Evolutionary conservation across 306 rosid species (phyloP), one percentile per base, ranked within the genome.

Genomic region (Citrullus mucosospermus): DNA sequence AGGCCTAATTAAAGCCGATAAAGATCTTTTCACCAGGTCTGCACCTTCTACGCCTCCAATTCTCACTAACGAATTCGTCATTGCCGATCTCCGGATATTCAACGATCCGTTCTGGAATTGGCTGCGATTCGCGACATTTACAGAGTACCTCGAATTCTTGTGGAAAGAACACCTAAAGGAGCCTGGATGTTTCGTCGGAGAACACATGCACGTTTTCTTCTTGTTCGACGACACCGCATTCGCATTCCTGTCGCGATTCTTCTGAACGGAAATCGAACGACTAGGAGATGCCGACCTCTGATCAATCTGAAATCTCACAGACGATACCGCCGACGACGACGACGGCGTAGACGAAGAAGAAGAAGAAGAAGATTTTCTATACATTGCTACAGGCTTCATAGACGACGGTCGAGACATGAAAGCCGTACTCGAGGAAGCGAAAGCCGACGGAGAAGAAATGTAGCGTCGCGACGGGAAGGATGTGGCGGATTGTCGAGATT

Each of bases 161-260:
- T 94, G 98, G 22, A 94, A 91, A 78, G 95, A 86, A 79, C 97
- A 95, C 2, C 98, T 88, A 78, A 95, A 95, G 1, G 98, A 92
- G 74, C 98, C 98, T 0, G 98, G 98, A 78, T 95, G 98, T 2
- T 79, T 89, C 4, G 97, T 90, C 0, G 98, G 98, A 5, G 98
- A 92, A 77, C 98, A 95, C 92, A 92, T 83, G 38, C 98, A 95
- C 1, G 91, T 86, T 9, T 96, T 83, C 85, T 89, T 94, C 84
- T 43, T 71, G 9, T 68, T 68, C 54, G 36, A 68, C 75, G 54
- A 10, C 15, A 41, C 75, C 54, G 75, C 75, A 41, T 65, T 61
- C n/a, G 43, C 20, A 32, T 30, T 30, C 0, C 30, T 85, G 15
- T 75, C 85, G 60, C 80, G 72, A 81, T 81, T 90, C 70, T 76